phyloP scores from a whole-genome alignment of 148 eudicot species.

The Nyssa sinensis region DNA sequence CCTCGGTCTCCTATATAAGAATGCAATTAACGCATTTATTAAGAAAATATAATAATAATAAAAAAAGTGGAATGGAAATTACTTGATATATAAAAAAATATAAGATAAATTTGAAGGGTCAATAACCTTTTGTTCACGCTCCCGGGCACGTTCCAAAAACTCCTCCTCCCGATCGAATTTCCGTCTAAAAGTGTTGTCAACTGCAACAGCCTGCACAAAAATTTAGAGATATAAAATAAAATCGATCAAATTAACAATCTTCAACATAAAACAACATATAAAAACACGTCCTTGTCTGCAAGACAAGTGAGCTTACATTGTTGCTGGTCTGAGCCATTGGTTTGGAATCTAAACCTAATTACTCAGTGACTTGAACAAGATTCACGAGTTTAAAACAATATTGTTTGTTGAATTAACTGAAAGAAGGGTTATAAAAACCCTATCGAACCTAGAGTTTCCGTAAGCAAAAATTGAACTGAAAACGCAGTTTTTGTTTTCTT shows the following conservation, averaged over 20 bases:
- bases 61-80: neutral
- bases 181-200: conserved; percentile 86
- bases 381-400: neutral
- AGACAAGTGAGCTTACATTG: conserved; percentile 27
- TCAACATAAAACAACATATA: too few species aligned
- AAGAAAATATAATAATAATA: neutral
- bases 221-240: too few species aligned
- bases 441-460: too few species aligned
- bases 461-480: too few species aligned
- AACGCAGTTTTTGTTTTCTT: too few species aligned
- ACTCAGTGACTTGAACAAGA: neutral
- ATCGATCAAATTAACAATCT: neutral
- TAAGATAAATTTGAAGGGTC: neutral
- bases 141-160: conserved; percentile 83
- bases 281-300: neutral
- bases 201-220: conserved; percentile 60
- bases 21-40: neutral
- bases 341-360: neutral
- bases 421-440: neutral
- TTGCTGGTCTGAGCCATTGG: conserved; percentile 52
- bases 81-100: neutral
- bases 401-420: neutral
- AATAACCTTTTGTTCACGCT: conserved; percentile 78
- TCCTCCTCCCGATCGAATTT: conserved; percentile 95
- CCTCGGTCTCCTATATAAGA: conserved; percentile 55